Conservation (phyloP, 108 stramenopile genomes). For the Aureococcus anophagefferens region DNA sequence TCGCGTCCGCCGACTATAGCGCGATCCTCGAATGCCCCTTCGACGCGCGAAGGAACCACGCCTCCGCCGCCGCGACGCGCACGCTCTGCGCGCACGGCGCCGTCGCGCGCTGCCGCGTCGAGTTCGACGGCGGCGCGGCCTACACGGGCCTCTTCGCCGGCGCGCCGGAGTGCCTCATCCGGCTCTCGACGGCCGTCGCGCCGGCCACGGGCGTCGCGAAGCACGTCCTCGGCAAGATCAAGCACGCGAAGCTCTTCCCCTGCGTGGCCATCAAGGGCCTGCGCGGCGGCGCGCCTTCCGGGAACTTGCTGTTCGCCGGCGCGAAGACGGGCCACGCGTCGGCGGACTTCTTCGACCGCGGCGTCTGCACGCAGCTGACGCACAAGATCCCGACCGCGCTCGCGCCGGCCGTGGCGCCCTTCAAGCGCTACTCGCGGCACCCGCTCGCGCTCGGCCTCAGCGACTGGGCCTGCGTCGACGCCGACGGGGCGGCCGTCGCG, state of each 20-base stretch:
- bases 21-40: not conserved
- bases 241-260: not conserved
- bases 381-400: not conserved
- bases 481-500: not conserved
- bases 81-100: not conserved
- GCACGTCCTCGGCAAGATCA: not conserved
- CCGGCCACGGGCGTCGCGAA: not conserved
- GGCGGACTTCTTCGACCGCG: not conserved
- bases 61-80: not conserved
- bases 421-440: not conserved
- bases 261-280: not conserved
- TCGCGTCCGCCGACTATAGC: not conserved
- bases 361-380: not conserved
- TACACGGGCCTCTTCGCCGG: not conserved
- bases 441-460: not conserved
- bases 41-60: not conserved
- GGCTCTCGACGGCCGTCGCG: not conserved
- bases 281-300: not conserved
- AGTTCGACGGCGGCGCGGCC: not conserved
- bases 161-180: not conserved
- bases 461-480: not conserved
- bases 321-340: not conserved
- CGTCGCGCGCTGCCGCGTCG: not conserved
- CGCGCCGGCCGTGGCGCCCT: not conserved
- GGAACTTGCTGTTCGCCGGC: not conserved